phyloP scores from a whole-genome alignment of 2,329 filamentous ascomycete species.

The Ophiostoma novo-ulmi region DNA sequence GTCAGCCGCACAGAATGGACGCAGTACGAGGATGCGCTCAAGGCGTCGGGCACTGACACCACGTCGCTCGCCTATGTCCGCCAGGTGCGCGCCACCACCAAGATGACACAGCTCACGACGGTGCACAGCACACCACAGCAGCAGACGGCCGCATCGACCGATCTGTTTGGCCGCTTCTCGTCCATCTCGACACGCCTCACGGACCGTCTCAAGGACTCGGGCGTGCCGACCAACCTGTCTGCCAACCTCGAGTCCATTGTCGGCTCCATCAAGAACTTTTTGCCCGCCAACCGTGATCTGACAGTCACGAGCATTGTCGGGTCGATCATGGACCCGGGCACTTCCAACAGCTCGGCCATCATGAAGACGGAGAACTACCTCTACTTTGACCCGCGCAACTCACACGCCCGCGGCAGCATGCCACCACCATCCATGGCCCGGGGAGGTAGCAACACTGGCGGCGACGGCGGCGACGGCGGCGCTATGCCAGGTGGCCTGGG shows the following conservation, averaged over 20 bases:
- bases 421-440: constrained; percentile 66
- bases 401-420: constrained; percentile 87
- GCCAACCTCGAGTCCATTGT: constrained; percentile 92
- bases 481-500: constrained; percentile 34
- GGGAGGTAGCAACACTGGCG: constrained; percentile 35
- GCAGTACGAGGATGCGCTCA: constrained; percentile 78
- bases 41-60: constrained; percentile 67
- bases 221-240: constrained; percentile 61
- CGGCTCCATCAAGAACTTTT: constrained; percentile 93
- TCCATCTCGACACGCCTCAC: constrained; percentile 88
- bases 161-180: constrained; percentile 89
- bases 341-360: constrained; percentile 85
- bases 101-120: constrained; percentile 96
- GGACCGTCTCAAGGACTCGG: constrained; percentile 86
- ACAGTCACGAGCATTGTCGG: constrained; percentile 98
- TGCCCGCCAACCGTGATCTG: constrained; percentile 92
- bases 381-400: constrained; percentile 92
- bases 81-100: constrained; percentile 69
- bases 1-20: constrained; percentile 76
- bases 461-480: constrained; percentile 37
- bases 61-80: constrained; percentile 78
- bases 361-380: constrained; percentile 95
- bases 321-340: constrained; percentile 91
- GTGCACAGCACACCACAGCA: constrained; percentile 68
- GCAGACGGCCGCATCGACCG: constrained; percentile 56